A percentile compares a stretch with the other conserved stretches of the same genome.
Evolutionary conservation across 805 yeast genomes (phyloP).

Genomic region (Suhomyces prunicola): DNA sequence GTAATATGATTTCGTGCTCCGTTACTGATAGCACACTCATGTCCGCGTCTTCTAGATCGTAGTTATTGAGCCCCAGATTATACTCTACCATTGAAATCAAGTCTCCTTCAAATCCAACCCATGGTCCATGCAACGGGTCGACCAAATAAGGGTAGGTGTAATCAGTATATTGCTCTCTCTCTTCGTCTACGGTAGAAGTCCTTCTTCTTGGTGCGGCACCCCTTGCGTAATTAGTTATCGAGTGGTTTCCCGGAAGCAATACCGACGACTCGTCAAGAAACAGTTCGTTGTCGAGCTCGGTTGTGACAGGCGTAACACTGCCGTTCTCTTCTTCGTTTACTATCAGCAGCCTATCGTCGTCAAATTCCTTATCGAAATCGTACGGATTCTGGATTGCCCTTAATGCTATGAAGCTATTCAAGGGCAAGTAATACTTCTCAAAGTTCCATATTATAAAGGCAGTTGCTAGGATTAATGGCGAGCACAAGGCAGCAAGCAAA

Average conservation of each 20-base stretch:
- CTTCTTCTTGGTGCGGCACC: constrained; percentile 29
- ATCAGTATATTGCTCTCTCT: constrained; percentile 48
- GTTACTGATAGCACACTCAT: constrained; percentile 11
- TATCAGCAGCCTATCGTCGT: constrained; percentile 27
- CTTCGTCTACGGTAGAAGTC: constrained; percentile 54
- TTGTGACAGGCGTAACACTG: not conserved
- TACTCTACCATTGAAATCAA: constrained; percentile 41
- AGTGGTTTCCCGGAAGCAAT: constrained; percentile 16
- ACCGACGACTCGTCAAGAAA: constrained; percentile 21
- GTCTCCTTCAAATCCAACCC: constrained; percentile 57
- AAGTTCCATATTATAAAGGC: constrained; percentile 46
- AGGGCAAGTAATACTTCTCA: constrained; percentile 53
- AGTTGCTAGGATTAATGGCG: constrained; percentile 50
- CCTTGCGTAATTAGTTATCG: constrained; percentile 4
- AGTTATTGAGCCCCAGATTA: constrained; percentile 9
- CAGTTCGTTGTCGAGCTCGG: constrained; percentile 11
- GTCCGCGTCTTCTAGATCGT: constrained; percentile 21
- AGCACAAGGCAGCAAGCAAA: constrained; percentile 43
- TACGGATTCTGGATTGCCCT: constrained; percentile 50
- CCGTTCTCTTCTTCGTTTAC: not conserved
- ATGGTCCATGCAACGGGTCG: constrained; percentile 52
- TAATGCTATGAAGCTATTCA: constrained; percentile 54
- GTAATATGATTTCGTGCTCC: constrained; percentile 22
- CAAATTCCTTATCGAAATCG: constrained; percentile 41
- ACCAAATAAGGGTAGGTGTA: constrained; percentile 48